Evolutionary conservation across 306 rosid species (phyloP), one percentile per base, ranked within the genome.

Genomic region (Benincasa hispida): DNA sequence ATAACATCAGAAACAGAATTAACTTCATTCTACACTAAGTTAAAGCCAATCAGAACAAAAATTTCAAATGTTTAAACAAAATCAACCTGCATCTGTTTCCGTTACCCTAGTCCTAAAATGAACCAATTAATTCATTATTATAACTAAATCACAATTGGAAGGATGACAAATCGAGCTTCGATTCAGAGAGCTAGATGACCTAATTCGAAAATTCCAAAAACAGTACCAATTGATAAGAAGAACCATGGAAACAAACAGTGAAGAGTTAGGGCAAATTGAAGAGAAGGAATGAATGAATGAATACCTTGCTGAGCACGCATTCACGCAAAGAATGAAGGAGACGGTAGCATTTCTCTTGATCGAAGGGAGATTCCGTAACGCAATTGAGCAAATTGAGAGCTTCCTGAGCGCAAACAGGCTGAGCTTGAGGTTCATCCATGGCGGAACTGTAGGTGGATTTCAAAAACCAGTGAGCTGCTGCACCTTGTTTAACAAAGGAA

Each of bases 381-480:
- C 98, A 93, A 58, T 93, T 93, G 59, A 89, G 89, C 61, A 91
- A 91, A 83, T 85, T 80, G 8, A 91, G 85, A 25, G 96, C 91
- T 80, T 93, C 97, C 82, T 84, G 80, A 25, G 86, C 92, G 79
- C 98, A 93, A 56, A 84, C 88, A 0, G 92, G 78, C 79, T 85
- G 78, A 39, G 76, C 59, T 50, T 6, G 48, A 70, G 76, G 35
- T 81, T 79, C 67, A 30, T 84, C 92, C 96, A 88, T 91, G 57
- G 82, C 45, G 79, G 19, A 61, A 30, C 11, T 17, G 68, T 0
- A 1, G 28, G 27, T 73, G 56, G 75, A 45, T 45, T 69, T 69
- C 37, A 24, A 69, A 48, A 45, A 12, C 51, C 17, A 5, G 17
- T 13, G 51, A 2, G 51, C 51, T 45, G 51, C 51, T 45, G 51